These are phyloP conservation scores for Helotiales sp. DNA, from an alignment of 2,329 filamentous ascomycete genomes.

Conservation along the genomic window DNA sequence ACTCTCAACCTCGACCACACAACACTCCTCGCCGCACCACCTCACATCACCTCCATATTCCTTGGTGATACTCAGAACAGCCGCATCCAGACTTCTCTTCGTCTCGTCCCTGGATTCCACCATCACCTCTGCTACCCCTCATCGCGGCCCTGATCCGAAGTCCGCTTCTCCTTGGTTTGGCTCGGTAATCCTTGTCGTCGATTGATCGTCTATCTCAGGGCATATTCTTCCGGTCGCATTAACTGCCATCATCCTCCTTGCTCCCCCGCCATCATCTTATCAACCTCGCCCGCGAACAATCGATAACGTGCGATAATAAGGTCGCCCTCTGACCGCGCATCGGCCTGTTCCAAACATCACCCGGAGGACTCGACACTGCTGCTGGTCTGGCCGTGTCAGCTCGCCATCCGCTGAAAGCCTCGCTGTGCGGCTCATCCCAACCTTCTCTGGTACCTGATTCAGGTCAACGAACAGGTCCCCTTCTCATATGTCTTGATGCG, in stretches of 20 bases:
- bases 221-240: conserved; percentile 28
- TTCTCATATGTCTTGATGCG: conserved; percentile 28
- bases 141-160: neutral
- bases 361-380: conserved; percentile 8
- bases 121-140: neutral
- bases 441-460: conserved; percentile 19
- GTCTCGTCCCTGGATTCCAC: neutral
- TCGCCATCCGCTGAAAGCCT: conserved; percentile 7
- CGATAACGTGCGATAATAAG: conserved; percentile 12
- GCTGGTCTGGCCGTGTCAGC: conserved; percentile 21
- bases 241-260: conserved; percentile 8
- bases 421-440: conserved; percentile 20
- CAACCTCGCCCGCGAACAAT: conserved; percentile 16
- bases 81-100: neutral
- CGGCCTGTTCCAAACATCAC: neutral
- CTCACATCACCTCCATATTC: neutral
- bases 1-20: conserved; percentile 2
- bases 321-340: neutral
- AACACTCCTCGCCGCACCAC: neutral
- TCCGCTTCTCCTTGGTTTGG: neutral
- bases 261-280: conserved; percentile 28
- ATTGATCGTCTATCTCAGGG: conserved; percentile 17
- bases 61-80: neutral
- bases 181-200: conserved; percentile 20
- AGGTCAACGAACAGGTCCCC: conserved; percentile 9